Base-by-base conservation (phyloP, 2,329 filamentous ascomycete genomes). In the Niveomyces coronatus region DNA sequence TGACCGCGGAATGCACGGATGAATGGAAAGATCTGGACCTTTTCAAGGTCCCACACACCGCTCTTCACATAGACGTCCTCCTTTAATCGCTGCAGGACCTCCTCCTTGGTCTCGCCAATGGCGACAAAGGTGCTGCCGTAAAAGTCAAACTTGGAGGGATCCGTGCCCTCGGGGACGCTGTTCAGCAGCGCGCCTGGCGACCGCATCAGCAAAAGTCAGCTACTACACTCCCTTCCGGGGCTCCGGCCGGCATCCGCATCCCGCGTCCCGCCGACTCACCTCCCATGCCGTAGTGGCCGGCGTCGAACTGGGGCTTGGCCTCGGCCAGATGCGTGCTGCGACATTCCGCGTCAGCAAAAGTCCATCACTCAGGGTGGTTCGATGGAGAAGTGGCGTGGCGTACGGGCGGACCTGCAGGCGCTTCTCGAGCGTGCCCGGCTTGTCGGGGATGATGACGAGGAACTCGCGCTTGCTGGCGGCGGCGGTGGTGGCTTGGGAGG, bases 1-100 rank as follows among this genome's bases (percentile, higher is more conserved):
- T 52, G 51, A 16, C 53, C 46, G 35, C 63, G 57, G 43, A 66
- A 64, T 17, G 62, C 62, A 45, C 59, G 61, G 43, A 64, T 62
- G 49, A 66, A 65, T 13, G 71, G 66, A 47, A 67, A 70, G 40
- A 75, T 69, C 49, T 71, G 64, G 38, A 60, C 57, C 66, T 82
- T 82, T 24, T 79, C 72, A 42, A 82, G 54, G 64, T 94, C 85
- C 87, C 87, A 94, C 8, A 93, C 86, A 0, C 79, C 84, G 30
- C 60, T 68, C 43, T 62, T 69, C 9, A 70, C 66, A 61, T 94
- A 94, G 9, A 87, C 64, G 62, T 94, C 87, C 34, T 74, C 68
- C 57, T 72, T 74, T 32, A 94, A 56, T 36, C 71, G 53, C 49
- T 81, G 71, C 28, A 80, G 55, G 3, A 85, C 74, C 55, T 86